These are phyloP conservation scores for Gossypium sturtianum DNA, from an alignment of 345 rosid species.

Conservation along the genomic window DNA sequence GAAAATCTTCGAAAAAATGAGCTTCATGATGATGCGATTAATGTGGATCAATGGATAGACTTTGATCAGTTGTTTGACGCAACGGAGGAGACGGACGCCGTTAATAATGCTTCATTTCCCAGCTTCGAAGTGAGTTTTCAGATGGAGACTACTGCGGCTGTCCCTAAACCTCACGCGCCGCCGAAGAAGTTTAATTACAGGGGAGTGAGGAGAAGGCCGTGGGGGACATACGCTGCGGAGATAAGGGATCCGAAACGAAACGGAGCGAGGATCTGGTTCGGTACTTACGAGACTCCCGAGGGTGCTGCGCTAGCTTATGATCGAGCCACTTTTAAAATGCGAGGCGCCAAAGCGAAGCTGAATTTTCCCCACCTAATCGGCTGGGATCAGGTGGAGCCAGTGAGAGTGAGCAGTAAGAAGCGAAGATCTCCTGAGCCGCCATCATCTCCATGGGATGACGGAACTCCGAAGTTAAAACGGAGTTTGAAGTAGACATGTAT, in stretches of 20 bases:
- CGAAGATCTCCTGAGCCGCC: slow-evolving; percentile 23
- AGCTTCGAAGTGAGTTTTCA: background rate
- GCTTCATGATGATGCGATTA: background rate
- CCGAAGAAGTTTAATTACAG: slow-evolving; percentile 26
- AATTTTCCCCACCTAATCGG: slow-evolving; percentile 32
- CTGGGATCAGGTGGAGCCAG: slow-evolving; percentile 11
- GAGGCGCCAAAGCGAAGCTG: slow-evolving; percentile 30
- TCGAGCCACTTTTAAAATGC: slow-evolving; percentile 25
- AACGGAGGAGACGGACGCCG: background rate
- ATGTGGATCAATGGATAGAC: background rate
- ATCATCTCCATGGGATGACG: background rate
- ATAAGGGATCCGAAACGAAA: slow-evolving; percentile 58
- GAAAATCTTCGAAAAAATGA: background rate
- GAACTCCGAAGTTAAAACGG: background rate
- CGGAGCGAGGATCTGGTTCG: slow-evolving; percentile 63
- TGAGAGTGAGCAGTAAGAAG: slow-evolving; percentile 20
- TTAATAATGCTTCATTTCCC: background rate
- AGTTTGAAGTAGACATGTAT: background rate
- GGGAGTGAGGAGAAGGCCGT: slow-evolving; percentile 46
- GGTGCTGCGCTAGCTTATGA: slow-evolving; percentile 34
- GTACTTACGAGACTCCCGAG: slow-evolving; percentile 50
- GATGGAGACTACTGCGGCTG: background rate
- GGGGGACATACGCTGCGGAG: slow-evolving; percentile 73
- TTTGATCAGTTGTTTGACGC: slow-evolving; percentile 4
- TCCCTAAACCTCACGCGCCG: background rate